A percentile compares a stretch with the other conserved stretches of the same genome.
Evolutionary conservation across 495 filamentous ascomycete species (phyloP).

Genomic region (Paragyromitra xinjiangensis): DNA sequence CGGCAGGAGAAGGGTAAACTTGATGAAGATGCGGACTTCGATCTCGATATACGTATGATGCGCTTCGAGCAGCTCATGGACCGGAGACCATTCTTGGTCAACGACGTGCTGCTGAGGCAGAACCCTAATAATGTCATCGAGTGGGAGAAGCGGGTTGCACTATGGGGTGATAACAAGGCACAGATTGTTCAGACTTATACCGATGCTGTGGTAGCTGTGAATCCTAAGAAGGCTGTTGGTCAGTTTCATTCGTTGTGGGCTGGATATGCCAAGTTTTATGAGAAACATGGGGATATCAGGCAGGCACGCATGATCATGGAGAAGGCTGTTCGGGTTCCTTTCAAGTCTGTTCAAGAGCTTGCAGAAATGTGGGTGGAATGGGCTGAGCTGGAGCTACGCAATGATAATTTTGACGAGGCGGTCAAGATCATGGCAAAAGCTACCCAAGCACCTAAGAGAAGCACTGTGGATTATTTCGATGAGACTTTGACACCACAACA

Average conservation of each 20-base stretch:
- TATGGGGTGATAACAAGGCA: constrained; percentile 93
- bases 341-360: constrained; percentile 91
- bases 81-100: constrained; percentile 92
- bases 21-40: constrained; percentile 89
- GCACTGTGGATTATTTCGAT: constrained; percentile 97
- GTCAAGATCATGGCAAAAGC: constrained; percentile 97
- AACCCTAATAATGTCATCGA: constrained; percentile 97
- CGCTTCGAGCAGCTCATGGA: constrained; percentile 99
- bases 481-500: constrained; percentile 94
- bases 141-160: constrained; percentile 93
- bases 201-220: constrained; percentile 88
- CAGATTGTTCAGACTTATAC: constrained; percentile 96
- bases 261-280: constrained; percentile 98
- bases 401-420: constrained; percentile 94
- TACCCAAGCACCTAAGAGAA: constrained; percentile 91
- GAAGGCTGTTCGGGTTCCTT: constrained; percentile 96
- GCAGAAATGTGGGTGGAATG: constrained; percentile 99
- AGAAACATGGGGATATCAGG: constrained; percentile 82
- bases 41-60: constrained; percentile 97
- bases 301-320: constrained; percentile 93
- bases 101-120: constrained; percentile 93
- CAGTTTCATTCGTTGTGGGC: constrained; percentile 95
- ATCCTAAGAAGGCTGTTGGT: constrained; percentile 93
- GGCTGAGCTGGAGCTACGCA: constrained; percentile 96
- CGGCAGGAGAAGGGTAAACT: constrained; percentile 82